Conservation (phyloP, 495 filamentous ascomycete genomes). For the Annulohypoxylon bovei region DNA sequence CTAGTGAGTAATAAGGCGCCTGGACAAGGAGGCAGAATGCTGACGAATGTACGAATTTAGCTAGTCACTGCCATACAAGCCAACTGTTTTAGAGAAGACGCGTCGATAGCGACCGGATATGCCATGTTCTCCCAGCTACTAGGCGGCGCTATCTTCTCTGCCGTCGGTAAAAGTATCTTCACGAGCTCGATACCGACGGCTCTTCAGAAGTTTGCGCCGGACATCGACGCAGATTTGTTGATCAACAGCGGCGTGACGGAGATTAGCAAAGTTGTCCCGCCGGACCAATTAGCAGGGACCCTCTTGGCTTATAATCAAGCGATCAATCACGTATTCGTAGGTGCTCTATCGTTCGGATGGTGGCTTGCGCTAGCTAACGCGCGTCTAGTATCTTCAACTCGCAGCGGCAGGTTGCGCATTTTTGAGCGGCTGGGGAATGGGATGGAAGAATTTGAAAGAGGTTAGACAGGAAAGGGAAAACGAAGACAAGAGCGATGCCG, state of each 20-base stretch:
- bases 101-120: conserved; percentile 62
- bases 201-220: conserved; percentile 28
- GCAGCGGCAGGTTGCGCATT: conserved; percentile 32
- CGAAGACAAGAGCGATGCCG: not conserved
- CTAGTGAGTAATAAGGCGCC: conserved; percentile 47
- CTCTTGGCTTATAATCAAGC: conserved; percentile 38
- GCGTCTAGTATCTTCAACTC: conserved; percentile 33
- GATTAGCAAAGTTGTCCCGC: conserved; percentile 27
- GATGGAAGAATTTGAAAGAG: conserved; percentile 36
- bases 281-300: conserved; percentile 12
- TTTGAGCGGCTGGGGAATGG: conserved; percentile 34
- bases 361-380: not conserved
- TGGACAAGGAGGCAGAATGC: not conserved
- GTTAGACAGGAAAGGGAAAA: conserved; percentile 28
- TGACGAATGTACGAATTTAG: conserved; percentile 24
- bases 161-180: conserved; percentile 60
- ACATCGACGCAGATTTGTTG: conserved; percentile 24
- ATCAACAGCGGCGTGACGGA: conserved; percentile 37
- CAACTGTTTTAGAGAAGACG: conserved; percentile 53
- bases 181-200: conserved; percentile 47
- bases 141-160: conserved; percentile 60
- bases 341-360: not conserved
- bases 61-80: conserved; percentile 65
- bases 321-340: conserved; percentile 32
- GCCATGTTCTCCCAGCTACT: conserved; percentile 63